Conservation (phyloP, 2,329 filamentous ascomycete genomes). For the Curvularia lunata region DNA sequence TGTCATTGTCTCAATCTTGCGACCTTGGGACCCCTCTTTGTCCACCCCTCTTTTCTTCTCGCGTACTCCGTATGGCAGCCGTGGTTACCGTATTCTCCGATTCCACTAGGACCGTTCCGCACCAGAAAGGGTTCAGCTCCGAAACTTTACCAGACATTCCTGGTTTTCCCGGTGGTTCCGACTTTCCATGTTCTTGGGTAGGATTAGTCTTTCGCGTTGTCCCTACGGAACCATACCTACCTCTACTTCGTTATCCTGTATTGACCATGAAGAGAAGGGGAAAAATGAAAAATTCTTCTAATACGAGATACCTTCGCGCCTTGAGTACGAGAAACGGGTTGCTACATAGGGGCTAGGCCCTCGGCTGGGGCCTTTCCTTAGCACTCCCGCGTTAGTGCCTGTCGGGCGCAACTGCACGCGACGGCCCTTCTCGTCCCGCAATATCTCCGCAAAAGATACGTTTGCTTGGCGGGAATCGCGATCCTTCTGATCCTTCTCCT, state of each 20-base stretch:
- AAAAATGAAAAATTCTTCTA: not conserved
- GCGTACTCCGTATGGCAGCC: not conserved
- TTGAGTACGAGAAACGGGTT: not conserved
- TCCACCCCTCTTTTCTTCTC: not conserved
- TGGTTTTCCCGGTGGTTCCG: not conserved
- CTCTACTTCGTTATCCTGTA: too few species aligned
- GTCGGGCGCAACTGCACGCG: not conserved
- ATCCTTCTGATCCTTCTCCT: not conserved
- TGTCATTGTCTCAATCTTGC: not conserved
- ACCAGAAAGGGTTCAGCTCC: not conserved
- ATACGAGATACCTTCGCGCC: not conserved
- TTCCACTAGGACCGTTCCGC: not conserved
- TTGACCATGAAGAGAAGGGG: too few species aligned
- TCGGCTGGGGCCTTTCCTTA: not conserved
- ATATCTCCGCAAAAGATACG: not conserved
- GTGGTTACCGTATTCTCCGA: not conserved
- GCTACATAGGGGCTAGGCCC: not conserved
- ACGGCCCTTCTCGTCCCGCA: conserved; percentile 1
- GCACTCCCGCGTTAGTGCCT: not conserved
- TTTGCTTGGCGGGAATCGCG: not conserved
- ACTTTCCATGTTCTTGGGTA: not conserved
- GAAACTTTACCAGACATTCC: not conserved
- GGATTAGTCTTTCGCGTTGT: not conserved
- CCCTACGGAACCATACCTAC: too few species aligned
- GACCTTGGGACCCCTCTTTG: not conserved